A percentile compares a stretch with the other conserved stretches of the same genome.
Conservation (phyloP, 257 asterid genomes). For the Scutellaria galericulata region DNA sequence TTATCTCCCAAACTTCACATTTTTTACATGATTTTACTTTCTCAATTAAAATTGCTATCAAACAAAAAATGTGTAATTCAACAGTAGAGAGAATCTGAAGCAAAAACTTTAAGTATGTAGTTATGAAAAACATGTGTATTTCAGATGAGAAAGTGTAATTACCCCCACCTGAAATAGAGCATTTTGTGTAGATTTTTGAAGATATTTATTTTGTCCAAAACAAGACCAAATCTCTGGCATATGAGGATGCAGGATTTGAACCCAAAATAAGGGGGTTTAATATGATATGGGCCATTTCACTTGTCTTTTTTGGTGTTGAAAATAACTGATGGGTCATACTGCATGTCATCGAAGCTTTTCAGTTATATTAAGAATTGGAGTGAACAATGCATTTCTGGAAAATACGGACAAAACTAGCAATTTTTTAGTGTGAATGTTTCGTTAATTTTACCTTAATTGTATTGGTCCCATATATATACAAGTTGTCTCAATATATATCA, state of each 20-base stretch:
- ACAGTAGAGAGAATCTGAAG: no score
- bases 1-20: no score
- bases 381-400: conserved; percentile 14
- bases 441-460: background rate
- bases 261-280: background rate
- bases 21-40: no score
- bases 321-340: conserved; percentile 29
- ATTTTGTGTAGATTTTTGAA: background rate
- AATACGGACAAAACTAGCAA: conserved; percentile 2
- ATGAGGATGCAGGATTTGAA: conserved; percentile 21
- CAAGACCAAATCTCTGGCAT: conserved; percentile 18
- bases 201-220: background rate
- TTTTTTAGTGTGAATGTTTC: background rate
- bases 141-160: no score
- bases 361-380: conserved; percentile 15
- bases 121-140: no score
- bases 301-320: conserved; percentile 22
- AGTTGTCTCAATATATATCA: background rate
- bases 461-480: background rate
- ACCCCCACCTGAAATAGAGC: no score
- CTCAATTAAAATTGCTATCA: no score
- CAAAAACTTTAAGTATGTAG: no score
- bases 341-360: conserved; percentile 27
- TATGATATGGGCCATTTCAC: conserved; percentile 35
- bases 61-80: no score